A percentile compares a stretch with the other conserved stretches of the same genome.
phyloP scores from a whole-genome alignment of 176 grass and related monocot species.

The maize (Zea mays) region Zm-B73-REFERENCE-NAM-5.0 NC_050096.1:184803001-184803500 shows the following conservation, averaged over 20 bases:
- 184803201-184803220: constrained; percentile 42
- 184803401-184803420: not conserved
- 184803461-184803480: constrained; percentile 35
- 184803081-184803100: not conserved
- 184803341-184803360: not conserved
- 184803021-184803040: not conserved
- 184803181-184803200: constrained; percentile 29
- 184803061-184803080: not conserved
- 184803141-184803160: not conserved
- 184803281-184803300: not conserved
- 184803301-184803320: not conserved
- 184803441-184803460: constrained; percentile 64
- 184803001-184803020: not conserved
- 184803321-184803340: too few relatives aligned
- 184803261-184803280: constrained; percentile 59
- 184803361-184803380: not conserved
- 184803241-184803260: constrained; percentile 47
- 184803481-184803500: too few relatives aligned
- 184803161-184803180: not conserved
- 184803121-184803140: not conserved
- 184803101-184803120: not conserved
- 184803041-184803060: not conserved
- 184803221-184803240: constrained; percentile 68
- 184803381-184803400: not conserved
- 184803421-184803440: constrained; percentile 48